Evolutionary conservation across 73 alveolate genomes (phyloP).

Genomic region (Paramecium biaurelia): DNA sequence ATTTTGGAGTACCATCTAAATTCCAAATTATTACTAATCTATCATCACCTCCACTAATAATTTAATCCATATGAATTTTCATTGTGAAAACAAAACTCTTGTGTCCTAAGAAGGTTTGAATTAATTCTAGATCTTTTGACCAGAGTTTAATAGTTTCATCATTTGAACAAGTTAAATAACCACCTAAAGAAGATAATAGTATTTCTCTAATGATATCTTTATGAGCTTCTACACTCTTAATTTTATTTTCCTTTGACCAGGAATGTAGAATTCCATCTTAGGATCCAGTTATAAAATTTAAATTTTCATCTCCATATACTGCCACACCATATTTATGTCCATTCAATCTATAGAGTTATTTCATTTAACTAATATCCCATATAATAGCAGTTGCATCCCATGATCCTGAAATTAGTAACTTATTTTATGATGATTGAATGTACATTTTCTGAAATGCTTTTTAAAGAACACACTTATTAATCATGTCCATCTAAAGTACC

Average conservation of each 20-base stretch:
- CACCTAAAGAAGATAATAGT: conserved; percentile 77
- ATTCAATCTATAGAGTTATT: conserved; percentile 67
- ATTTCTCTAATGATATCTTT: conserved; percentile 92
- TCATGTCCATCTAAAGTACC: conserved; percentile 90
- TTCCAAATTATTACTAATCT: conserved; percentile 94
- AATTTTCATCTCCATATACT: conserved; percentile 84
- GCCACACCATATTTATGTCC: conserved; percentile 98
- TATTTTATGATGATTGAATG: background rate
- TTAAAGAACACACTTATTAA: conserved; percentile 77
- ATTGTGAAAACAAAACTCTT: conserved; percentile 91
- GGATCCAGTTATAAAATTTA: conserved; percentile 90
- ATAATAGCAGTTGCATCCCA: conserved; percentile 99
- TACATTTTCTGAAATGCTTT: background rate
- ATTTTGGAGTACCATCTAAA: conserved; percentile 73
- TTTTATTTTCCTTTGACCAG: conserved; percentile 72
- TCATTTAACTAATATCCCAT: conserved; percentile 93
- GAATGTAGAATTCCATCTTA: conserved; percentile 84
- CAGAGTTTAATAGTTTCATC: conserved; percentile 93
- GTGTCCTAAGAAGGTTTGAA: conserved; percentile 89
- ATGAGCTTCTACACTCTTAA: conserved; percentile 89
- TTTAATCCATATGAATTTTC: conserved; percentile 69
- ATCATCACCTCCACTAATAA: conserved; percentile 95
- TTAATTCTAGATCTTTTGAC: conserved; percentile 81
- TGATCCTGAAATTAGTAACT: conserved; percentile 91
- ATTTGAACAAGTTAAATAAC: conserved; percentile 94